These are phyloP conservation scores for Pisolithus microcarpus DNA, from an alignment of 768 basidiomycete species.

Conservation along the genomic window DNA sequence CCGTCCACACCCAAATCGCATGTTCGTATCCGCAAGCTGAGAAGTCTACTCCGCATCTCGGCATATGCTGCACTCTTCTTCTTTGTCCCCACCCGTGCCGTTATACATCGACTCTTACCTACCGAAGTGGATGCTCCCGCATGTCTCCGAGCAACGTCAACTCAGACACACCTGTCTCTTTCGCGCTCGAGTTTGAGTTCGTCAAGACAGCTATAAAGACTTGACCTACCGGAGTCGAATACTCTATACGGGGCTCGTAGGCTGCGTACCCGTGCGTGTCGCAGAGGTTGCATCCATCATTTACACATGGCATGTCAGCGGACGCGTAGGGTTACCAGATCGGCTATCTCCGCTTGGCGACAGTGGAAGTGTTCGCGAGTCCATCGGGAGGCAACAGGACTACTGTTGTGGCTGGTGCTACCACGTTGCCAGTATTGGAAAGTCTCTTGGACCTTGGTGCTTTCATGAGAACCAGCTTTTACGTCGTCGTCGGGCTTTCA, in stretches of 20 bases:
- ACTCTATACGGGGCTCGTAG: slow-evolving; percentile 57
- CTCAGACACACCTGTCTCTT: slow-evolving; percentile 42
- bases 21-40: slow-evolving; percentile 28
- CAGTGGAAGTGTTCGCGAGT: background rate
- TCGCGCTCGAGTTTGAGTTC: slow-evolving; percentile 77
- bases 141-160: background rate
- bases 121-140: slow-evolving; percentile 35
- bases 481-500: slow-evolving; percentile 42
- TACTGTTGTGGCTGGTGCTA: slow-evolving; percentile 26
- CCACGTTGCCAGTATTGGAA: slow-evolving; percentile 46
- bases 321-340: background rate
- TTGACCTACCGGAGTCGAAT: slow-evolving; percentile 55
- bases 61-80: slow-evolving; percentile 56
- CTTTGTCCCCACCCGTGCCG: slow-evolving; percentile 20
- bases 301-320: slow-evolving; percentile 33
- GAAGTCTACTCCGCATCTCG: slow-evolving; percentile 33
- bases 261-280: slow-evolving; percentile 59
- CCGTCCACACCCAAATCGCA: slow-evolving; percentile 25
- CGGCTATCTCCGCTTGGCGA: background rate
- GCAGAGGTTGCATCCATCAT: slow-evolving; percentile 56
- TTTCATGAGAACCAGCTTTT: slow-evolving; percentile 57
- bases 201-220: slow-evolving; percentile 62
- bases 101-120: slow-evolving; percentile 61
- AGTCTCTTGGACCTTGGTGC: slow-evolving; percentile 47
- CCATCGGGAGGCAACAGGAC: slow-evolving; percentile 4